A percentile compares a stretch with the other conserved stretches of the same genome.
These are phyloP conservation scores for Coemansia sp. DNA, from an alignment of 192 early-diverging fungal genomes.

Conservation along the genomic window DNA sequence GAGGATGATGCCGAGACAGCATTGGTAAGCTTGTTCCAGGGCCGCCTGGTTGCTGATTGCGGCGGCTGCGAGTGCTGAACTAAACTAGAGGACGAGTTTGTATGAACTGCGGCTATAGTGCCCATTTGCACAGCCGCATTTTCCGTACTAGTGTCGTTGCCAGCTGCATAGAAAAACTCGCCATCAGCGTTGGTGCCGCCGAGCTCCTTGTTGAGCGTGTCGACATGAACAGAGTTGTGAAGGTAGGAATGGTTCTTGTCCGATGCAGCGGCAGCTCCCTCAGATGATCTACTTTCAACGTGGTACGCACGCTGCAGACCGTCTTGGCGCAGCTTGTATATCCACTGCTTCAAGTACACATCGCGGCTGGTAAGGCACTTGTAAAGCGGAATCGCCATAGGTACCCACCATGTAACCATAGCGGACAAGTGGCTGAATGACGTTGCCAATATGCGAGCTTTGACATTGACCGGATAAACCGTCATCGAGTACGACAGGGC, in stretches of 20 bases:
- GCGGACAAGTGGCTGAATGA: conserved; percentile 33
- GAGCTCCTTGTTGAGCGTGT: not conserved
- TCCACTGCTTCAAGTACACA: conserved; percentile 25
- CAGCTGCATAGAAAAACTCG: not conserved
- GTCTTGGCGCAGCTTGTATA: conserved; percentile 25
- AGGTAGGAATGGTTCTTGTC: not conserved
- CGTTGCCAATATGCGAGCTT: conserved; percentile 30
- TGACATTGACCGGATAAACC: conserved; percentile 16
- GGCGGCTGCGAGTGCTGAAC: no score
- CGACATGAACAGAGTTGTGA: not conserved
- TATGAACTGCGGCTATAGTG: no score
- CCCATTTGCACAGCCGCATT: not conserved
- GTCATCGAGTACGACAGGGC: conserved; percentile 31
- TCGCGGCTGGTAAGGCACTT: conserved; percentile 27
- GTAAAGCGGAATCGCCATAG: conserved; percentile 37
- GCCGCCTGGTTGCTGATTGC: no score
- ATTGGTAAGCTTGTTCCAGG: no score
- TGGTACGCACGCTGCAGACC: conserved; percentile 37
- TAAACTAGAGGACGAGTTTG: no score
- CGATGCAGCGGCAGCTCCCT: not conserved
- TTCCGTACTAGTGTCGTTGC: not conserved
- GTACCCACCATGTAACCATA: conserved; percentile 40
- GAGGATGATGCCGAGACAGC: no score
- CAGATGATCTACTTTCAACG: not conserved
- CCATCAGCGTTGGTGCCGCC: not conserved